A percentile compares a stretch with the other conserved stretches of the same genome.
Evolutionary conservation across 2,329 filamentous ascomycete species (phyloP).

Genomic region (Rutstroemia sydowiana): DNA sequence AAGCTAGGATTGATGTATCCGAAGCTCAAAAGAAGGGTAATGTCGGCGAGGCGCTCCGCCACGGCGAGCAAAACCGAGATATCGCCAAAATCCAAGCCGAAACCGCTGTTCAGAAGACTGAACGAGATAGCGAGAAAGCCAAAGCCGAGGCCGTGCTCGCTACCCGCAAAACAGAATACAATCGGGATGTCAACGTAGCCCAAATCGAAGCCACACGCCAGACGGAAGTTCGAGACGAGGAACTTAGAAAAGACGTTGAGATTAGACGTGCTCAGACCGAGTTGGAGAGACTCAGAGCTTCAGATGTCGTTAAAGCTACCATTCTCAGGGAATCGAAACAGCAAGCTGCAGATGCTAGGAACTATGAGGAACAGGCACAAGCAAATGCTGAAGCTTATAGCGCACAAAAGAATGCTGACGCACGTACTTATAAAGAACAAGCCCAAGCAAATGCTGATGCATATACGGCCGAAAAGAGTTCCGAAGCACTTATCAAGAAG

Average conservation of each 20-base stretch:
- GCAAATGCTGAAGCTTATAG: conserved; percentile 42
- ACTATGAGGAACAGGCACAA: conserved; percentile 56
- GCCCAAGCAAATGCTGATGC: conserved; percentile 46
- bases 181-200: conserved; percentile 67
- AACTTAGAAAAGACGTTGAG: conserved; percentile 72
- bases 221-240: conserved; percentile 70
- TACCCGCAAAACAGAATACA: conserved; percentile 64
- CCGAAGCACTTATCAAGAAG: conserved; percentile 44
- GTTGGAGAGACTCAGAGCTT: conserved; percentile 70
- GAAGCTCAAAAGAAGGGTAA: conserved; percentile 59
- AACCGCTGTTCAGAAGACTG: conserved; percentile 67
- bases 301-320: conserved; percentile 69
- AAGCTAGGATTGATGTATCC: conserved; percentile 62
- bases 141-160: conserved; percentile 69
- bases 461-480: conserved; percentile 39
- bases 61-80: conserved; percentile 74
- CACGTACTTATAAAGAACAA: conserved; percentile 42
- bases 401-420: conserved; percentile 47
- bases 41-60: conserved; percentile 70
- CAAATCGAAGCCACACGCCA: conserved; percentile 66
- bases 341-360: conserved; percentile 57
- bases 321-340: conserved; percentile 62
- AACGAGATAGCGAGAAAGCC: conserved; percentile 75
- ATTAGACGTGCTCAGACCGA: conserved; percentile 71
- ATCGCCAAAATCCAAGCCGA: conserved; percentile 84